Evolutionary conservation across 2,329 filamentous ascomycete genomes (phyloP).

Genomic region (Lachnellula hyalina): DNA sequence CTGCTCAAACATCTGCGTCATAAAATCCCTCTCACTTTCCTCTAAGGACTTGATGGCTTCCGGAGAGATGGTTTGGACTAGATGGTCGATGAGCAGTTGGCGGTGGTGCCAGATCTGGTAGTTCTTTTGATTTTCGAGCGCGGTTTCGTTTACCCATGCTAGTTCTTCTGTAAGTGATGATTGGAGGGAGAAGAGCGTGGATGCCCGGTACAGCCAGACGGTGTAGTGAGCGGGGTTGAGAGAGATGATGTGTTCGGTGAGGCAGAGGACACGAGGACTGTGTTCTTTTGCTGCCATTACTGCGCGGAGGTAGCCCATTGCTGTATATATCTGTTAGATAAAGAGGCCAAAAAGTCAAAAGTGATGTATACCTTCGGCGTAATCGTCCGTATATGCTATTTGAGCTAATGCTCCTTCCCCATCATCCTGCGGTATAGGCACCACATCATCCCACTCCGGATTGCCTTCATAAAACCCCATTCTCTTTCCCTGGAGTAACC

Average conservation of each 20-base stretch:
- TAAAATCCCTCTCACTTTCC: slow-evolving; percentile 66
- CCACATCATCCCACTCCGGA: slow-evolving; percentile 77
- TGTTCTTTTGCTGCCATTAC: slow-evolving; percentile 87
- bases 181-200: slow-evolving; percentile 61
- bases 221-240: slow-evolving; percentile 98
- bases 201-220: slow-evolving; percentile 93
- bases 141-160: slow-evolving; percentile 78
- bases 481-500: slow-evolving; percentile 21
- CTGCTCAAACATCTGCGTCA: slow-evolving; percentile 71
- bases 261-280: slow-evolving; percentile 67
- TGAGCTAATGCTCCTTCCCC: slow-evolving; percentile 79
- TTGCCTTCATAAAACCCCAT: slow-evolving; percentile 40
- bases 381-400: slow-evolving; percentile 86
- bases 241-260: slow-evolving; percentile 85
- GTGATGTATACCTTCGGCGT: slow-evolving; percentile 61
- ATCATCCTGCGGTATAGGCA: slow-evolving; percentile 78
- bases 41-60: slow-evolving; percentile 51
- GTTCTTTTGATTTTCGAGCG: slow-evolving; percentile 85
- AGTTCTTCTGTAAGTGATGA: slow-evolving; percentile 50
- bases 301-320: slow-evolving; percentile 87
- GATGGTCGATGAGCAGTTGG: slow-evolving; percentile 57
- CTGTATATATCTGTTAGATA: slow-evolving; percentile 36
- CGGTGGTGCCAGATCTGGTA: slow-evolving; percentile 94
- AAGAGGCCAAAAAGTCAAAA: background rate
- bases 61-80: slow-evolving; percentile 54